Percentiles rank a stretch among this genome's conserved stretches.
Conservation (phyloP, 2,329 filamentous ascomycete genomes). For the Fusarium sp. region DNA sequence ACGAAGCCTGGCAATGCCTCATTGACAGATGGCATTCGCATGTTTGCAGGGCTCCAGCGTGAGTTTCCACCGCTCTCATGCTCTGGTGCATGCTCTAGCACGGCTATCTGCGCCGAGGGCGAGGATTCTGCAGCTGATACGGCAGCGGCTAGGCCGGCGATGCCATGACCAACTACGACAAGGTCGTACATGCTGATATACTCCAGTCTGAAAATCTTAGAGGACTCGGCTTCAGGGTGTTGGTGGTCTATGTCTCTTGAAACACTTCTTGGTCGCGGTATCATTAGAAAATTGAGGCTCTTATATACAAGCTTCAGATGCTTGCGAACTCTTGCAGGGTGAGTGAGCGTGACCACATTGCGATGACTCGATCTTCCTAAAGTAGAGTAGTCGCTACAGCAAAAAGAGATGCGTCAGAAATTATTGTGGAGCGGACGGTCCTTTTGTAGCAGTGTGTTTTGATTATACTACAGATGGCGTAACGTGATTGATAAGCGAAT, state of each 20-base stretch:
- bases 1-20: constrained; percentile 16
- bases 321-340: no score
- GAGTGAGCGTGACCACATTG: no score
- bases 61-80: constrained; percentile 22
- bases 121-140: constrained; percentile 21
- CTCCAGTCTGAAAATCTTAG: constrained; percentile 18
- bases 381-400: background rate
- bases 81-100: constrained; percentile 26
- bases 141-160: constrained; percentile 21
- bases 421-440: constrained; percentile 10
- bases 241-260: no score
- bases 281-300: no score
- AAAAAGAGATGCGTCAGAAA: constrained; percentile 15
- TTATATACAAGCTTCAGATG: no score
- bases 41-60: constrained; percentile 25
- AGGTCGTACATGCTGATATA: constrained; percentile 27
- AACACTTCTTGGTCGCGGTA: no score
- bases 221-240: constrained; percentile 14
- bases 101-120: constrained; percentile 22
- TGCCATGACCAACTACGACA: constrained; percentile 24
- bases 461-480: background rate
- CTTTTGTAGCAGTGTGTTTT: background rate
- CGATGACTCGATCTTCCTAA: no score
- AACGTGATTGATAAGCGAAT: constrained; percentile 18
- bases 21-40: constrained; percentile 26